A percentile compares a stretch with the other conserved stretches of the same genome.
These are phyloP conservation scores for Arachis monticola DNA, from an alignment of 331 rosid species.

Conservation along the genomic window DNA sequence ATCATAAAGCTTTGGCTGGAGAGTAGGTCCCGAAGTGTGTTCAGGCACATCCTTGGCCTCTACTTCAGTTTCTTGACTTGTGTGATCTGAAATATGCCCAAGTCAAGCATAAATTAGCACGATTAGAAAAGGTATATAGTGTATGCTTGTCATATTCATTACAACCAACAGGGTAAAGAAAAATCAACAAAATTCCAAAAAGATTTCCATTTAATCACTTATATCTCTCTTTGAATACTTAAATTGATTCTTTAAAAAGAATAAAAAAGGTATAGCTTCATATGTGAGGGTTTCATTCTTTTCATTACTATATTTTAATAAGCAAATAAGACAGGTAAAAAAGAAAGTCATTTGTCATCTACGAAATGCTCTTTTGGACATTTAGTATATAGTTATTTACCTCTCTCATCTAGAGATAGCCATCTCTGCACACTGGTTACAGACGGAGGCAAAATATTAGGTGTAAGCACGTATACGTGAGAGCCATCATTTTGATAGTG, in stretches of 20 bases:
- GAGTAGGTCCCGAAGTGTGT: slow-evolving; percentile 46
- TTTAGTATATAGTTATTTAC: slow-evolving; percentile 37
- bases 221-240: slow-evolving; percentile 7
- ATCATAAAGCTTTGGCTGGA: slow-evolving; percentile 42
- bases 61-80: slow-evolving; percentile 41
- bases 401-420: slow-evolving; percentile 63
- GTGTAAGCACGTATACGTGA: slow-evolving; percentile 64
- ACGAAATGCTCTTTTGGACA: slow-evolving; percentile 17
- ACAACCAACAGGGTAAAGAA: slow-evolving; percentile 43
- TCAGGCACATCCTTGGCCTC: slow-evolving; percentile 46
- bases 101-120: slow-evolving; percentile 40
- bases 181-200: slow-evolving; percentile 41
- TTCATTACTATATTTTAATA: slow-evolving; percentile 38
- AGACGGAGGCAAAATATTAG: slow-evolving; percentile 80
- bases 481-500: slow-evolving; percentile 88
- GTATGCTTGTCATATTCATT: slow-evolving; percentile 42
- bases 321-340: slow-evolving; percentile 29
- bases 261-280: slow-evolving; percentile 27
- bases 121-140: slow-evolving; percentile 43
- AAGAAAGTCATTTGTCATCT: not conserved
- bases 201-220: slow-evolving; percentile 37
- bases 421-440: slow-evolving; percentile 61
- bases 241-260: slow-evolving; percentile 26
- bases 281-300: slow-evolving; percentile 30
- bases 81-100: slow-evolving; percentile 43